Evolutionary conservation across 805 yeast species (phyloP).

Genomic region (Candida methanosorbosa): DNA sequence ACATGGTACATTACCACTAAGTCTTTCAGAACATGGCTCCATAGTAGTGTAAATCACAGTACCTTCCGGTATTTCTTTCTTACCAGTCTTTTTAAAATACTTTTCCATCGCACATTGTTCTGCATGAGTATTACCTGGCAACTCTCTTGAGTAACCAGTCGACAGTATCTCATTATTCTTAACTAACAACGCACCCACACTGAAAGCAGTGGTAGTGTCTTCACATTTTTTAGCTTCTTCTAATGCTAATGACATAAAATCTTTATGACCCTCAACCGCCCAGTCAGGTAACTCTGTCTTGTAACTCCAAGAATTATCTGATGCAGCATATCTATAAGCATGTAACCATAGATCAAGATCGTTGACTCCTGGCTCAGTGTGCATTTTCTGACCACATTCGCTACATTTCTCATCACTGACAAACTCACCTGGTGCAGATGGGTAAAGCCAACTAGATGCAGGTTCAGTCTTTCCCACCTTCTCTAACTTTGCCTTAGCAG

Average conservation of each 20-base stretch:
- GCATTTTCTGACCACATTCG: slow-evolving; percentile 60
- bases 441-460: slow-evolving; percentile 63
- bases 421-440: slow-evolving; percentile 58
- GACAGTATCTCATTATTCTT: slow-evolving; percentile 57
- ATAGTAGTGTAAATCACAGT: slow-evolving; percentile 86
- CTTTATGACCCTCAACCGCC: slow-evolving; percentile 56
- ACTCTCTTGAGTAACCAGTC: slow-evolving; percentile 83
- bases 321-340: slow-evolving; percentile 70
- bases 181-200: slow-evolving; percentile 88
- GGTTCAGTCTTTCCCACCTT: slow-evolving; percentile 61
- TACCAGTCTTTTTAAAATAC: slow-evolving; percentile 33
- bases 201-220: slow-evolving; percentile 76
- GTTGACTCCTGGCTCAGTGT: slow-evolving; percentile 82
- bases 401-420: slow-evolving; percentile 51
- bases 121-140: slow-evolving; percentile 94
- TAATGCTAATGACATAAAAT: slow-evolving; percentile 69
- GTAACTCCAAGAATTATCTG: slow-evolving; percentile 54
- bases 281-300: slow-evolving; percentile 73
- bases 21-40: slow-evolving; percentile 91
- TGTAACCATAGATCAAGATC: slow-evolving; percentile 89
- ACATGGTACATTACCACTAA: slow-evolving; percentile 89
- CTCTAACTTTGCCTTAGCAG: slow-evolving; percentile 42
- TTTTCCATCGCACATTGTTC: slow-evolving; percentile 91
- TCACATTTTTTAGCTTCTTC: slow-evolving; percentile 74
- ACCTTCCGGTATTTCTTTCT: slow-evolving; percentile 52